phyloP scores from a whole-genome alignment of 441 rosid species.

The Viola pubescens region DNA sequence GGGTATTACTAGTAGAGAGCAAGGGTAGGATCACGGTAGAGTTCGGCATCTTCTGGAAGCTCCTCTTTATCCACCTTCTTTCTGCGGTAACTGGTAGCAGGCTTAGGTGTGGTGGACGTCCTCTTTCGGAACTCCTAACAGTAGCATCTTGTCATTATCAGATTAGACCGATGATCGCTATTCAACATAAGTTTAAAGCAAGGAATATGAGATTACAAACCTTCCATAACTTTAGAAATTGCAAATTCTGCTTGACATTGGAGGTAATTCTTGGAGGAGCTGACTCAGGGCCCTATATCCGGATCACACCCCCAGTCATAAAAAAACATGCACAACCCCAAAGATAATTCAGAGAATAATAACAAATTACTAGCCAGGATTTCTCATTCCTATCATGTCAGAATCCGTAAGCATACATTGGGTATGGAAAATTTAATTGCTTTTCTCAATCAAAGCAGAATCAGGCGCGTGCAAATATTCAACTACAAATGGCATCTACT shows the following conservation, averaged over 20 bases:
- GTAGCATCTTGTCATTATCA: neutral
- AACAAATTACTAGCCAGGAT: neutral
- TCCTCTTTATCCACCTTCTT: slow-evolving; percentile 70
- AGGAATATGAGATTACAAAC: slow-evolving; percentile 20
- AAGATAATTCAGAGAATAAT: neutral
- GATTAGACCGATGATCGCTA: slow-evolving; percentile 8
- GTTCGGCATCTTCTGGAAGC: slow-evolving; percentile 50
- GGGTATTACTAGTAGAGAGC: slow-evolving; percentile 69
- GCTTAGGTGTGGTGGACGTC: slow-evolving; percentile 49
- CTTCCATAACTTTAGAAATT: slow-evolving; percentile 75
- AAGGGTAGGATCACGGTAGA: slow-evolving; percentile 63
- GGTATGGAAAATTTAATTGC: too few relatives aligned
- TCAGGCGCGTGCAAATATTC: too few relatives aligned
- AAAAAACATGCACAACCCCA: slow-evolving; percentile 6
- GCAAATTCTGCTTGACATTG: slow-evolving; percentile 83
- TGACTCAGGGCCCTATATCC: slow-evolving; percentile 44
- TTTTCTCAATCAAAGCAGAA: too few relatives aligned
- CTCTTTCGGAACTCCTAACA: slow-evolving; percentile 58
- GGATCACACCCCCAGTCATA: neutral
- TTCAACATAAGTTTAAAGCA: neutral
- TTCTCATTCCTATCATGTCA: neutral
- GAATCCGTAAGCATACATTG: neutral
- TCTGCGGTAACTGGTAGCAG: slow-evolving; percentile 81
- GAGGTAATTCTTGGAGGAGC: slow-evolving; percentile 80
- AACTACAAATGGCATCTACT: too few relatives aligned